Conservation (phyloP, 805 yeast species). For the Hanseniaspora guilliermondii region DNA sequence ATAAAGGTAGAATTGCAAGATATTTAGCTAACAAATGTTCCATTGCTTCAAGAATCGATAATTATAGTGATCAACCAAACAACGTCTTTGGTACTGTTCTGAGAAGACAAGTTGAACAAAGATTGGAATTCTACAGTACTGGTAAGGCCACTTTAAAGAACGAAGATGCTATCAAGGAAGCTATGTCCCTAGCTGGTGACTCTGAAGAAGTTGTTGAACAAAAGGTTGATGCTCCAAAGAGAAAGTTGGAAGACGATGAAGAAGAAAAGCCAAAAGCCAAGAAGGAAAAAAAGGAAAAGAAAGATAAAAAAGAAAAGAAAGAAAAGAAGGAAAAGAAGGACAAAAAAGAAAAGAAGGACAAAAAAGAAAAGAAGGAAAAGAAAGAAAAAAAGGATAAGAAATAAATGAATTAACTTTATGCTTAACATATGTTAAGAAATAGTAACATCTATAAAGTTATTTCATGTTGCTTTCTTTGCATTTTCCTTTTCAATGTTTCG, state of each 20-base stretch:
- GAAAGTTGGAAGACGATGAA: constrained; percentile 20
- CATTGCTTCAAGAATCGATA: constrained; percentile 96
- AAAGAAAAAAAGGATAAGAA: constrained; percentile 43
- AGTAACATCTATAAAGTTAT: constrained; percentile 19
- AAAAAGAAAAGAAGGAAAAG: constrained; percentile 37
- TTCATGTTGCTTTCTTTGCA: too few relatives aligned
- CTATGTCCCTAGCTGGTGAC: constrained; percentile 49
- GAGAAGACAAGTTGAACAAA: constrained; percentile 95
- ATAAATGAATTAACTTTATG: constrained; percentile 28
- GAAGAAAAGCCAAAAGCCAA: constrained; percentile 24
- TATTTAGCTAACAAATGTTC: constrained; percentile 98
- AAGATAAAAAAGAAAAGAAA: constrained; percentile 32
- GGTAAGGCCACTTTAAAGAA: constrained; percentile 96
- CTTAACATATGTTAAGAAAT: constrained; percentile 24
- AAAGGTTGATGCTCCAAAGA: constrained; percentile 22
- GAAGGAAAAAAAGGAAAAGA: constrained; percentile 27
- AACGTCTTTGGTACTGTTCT: constrained; percentile 80
- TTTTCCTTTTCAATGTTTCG: too few relatives aligned
- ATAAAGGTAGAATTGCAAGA: constrained; percentile 98
- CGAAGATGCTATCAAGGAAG: constrained; percentile 84
- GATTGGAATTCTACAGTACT: constrained; percentile 88
- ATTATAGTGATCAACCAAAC: constrained; percentile 88
- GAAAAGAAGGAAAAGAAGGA: constrained; percentile 39
- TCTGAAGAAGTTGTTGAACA: constrained; percentile 37
- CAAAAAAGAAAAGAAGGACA: constrained; percentile 39